These are phyloP conservation scores for Suillus subalutaceus DNA, from an alignment of 768 basidiomycete genomes.

Conservation along the genomic window DNA sequence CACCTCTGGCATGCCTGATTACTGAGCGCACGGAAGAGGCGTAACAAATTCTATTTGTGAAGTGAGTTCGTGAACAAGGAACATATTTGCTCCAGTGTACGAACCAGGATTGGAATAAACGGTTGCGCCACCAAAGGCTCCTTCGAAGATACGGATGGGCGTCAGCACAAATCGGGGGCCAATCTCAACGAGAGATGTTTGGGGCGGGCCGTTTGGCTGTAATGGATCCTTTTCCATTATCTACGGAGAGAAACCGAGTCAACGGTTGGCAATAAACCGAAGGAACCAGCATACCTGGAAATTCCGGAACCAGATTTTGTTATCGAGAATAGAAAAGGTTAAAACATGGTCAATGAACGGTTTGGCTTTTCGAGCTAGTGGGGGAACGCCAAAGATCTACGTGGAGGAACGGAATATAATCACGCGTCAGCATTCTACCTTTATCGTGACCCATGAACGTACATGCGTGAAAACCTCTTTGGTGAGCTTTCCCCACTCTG, in stretches of 20 bases:
- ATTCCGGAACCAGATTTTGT: constrained; percentile 99
- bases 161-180: constrained; percentile 97
- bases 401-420: background rate
- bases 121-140: constrained; percentile 92
- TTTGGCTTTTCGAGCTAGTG: constrained; percentile 87
- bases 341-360: constrained; percentile 98
- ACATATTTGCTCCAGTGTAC: constrained; percentile 21
- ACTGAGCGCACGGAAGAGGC: constrained; percentile 78
- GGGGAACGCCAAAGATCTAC: constrained; percentile 95
- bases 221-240: constrained; percentile 94
- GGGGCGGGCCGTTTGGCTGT: constrained; percentile 82
- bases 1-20: constrained; percentile 70
- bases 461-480: constrained; percentile 96
- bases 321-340: constrained; percentile 93
- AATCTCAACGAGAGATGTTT: constrained; percentile 92
- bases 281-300: constrained; percentile 71
- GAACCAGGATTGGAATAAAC: constrained; percentile 94
- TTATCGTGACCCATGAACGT: constrained; percentile 31
- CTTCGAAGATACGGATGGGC: constrained; percentile 97
- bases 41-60: constrained; percentile 80
- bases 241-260: constrained; percentile 40
- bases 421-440: constrained; percentile 8
- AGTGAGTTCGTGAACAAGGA: constrained; percentile 6
- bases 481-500: constrained; percentile 81
- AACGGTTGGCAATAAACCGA: background rate